Base-by-base conservation (phyloP, 2,329 filamentous ascomycete species). In the Fusarium avenaceum region DNA sequence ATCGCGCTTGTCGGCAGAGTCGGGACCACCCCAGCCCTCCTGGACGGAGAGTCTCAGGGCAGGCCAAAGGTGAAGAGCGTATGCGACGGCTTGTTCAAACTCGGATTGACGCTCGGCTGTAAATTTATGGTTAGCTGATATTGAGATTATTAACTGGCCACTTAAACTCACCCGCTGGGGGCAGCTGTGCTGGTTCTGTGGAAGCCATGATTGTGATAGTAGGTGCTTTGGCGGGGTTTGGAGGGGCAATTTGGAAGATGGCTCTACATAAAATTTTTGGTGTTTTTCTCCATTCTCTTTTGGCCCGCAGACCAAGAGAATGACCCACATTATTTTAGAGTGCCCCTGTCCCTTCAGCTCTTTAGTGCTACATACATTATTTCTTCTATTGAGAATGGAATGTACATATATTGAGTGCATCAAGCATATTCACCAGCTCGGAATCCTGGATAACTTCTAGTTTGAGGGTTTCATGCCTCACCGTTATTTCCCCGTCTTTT, bases 61-160 rank as follows among this genome's bases (percentile, higher is more conserved):
- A 9, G 92, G 90, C 96, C 96, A 99, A 76, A 92, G 87, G 82
- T 94, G 89, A 70, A 99, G 88, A 43, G 91, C 83, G 77, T 96
- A 90, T 77, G 93, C 93, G 73, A 97, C 91, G 76, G 89, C 92
- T 75, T 96, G 90, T 78, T 98, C 96, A 82, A 98, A 92, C 75
- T 89, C 86, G 69, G 85, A 80, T 76, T 90, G 85, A 72, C 85
- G 85, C 72, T 81, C 81, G 74, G 85, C 85, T 87, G 73, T 59
- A 52, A n/a, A 55, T 45, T 28, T 38, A 22, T n/a, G 3, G 63
- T 62, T 17, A 61, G 57, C 48, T 39, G 35, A 14, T 33, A 11
- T 35, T 3, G n/a, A 33, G 10, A 20, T 14, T 24, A 6, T 3
- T 17, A 22, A 14, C 30, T 24, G 11, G 30, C 7, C 5, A 15